A percentile compares a stretch with the other conserved stretches of the same genome.
Evolutionary conservation across 495 filamentous ascomycete genomes (phyloP).

Genomic region (Aspergillus bertholletiae): DNA sequence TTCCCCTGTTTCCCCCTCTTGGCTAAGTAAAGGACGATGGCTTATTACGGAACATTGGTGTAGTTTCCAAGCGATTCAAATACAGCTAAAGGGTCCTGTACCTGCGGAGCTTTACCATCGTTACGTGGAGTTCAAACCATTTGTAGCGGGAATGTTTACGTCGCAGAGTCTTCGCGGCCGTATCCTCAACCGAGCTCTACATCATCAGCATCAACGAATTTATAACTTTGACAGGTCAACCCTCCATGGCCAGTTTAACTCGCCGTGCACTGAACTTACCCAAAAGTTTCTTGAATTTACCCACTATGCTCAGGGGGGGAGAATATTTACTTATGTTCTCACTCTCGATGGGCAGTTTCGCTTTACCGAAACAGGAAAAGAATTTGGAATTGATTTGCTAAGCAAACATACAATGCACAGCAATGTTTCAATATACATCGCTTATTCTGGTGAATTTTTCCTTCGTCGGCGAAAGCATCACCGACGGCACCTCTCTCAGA

Average conservation of each 20-base stretch:
- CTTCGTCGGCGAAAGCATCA: slow-evolving; percentile 61
- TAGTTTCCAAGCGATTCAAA: slow-evolving; percentile 90
- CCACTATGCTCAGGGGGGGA: slow-evolving; percentile 77
- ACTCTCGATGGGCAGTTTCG: slow-evolving; percentile 81
- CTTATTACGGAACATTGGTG: background rate
- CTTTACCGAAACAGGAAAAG: slow-evolving; percentile 92
- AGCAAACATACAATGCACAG: slow-evolving; percentile 96
- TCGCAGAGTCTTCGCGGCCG: slow-evolving; percentile 69
- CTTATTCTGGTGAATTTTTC: slow-evolving; percentile 91
- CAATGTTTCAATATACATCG: slow-evolving; percentile 84
- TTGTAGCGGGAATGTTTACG: slow-evolving; percentile 86
- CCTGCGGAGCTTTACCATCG: slow-evolving; percentile 78
- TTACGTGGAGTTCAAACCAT: slow-evolving; percentile 88
- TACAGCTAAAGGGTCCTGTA: slow-evolving; percentile 82
- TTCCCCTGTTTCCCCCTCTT: slow-evolving; percentile 13
- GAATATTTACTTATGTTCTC: slow-evolving; percentile 89
- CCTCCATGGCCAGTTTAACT: slow-evolving; percentile 58
- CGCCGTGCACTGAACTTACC: slow-evolving; percentile 58
- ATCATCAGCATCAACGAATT: slow-evolving; percentile 82
- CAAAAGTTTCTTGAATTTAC: slow-evolving; percentile 80
- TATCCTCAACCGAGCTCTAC: slow-evolving; percentile 77
- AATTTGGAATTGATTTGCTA: slow-evolving; percentile 88
- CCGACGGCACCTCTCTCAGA: slow-evolving; percentile 22
- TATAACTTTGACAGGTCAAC: slow-evolving; percentile 83
- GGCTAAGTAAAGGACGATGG: background rate